Evolutionary conservation across 805 yeast genomes (phyloP), one percentile per base, ranked within the genome.

Genomic region (Saturnispora ahearnii): DNA sequence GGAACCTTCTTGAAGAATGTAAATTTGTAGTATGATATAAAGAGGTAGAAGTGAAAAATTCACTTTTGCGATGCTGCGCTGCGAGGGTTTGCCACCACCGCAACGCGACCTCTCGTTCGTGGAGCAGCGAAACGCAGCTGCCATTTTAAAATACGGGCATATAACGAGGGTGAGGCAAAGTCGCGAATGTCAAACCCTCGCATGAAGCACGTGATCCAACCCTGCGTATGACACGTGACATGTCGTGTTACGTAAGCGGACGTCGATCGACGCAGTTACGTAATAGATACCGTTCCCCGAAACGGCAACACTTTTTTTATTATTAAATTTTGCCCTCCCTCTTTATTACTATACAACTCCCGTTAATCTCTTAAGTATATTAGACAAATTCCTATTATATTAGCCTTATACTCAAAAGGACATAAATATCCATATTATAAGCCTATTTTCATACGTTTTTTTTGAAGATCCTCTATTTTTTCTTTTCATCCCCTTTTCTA

Each of bases 151-250:
- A 4, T 15, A 8, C 22, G 29, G 21, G 30, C 22, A 18, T 18
- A 44, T 22, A 44, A 31, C 29, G 29, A 26, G 11, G n/a, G 18
- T 18, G 18, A 12, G 3, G 10, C 6, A 12, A 13, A 13, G 11
- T 9, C 10, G 11, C 13, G 13, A 8, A 11, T 4, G 1, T 22
- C 29, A 10, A 38, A 38, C 48, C 48, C 48, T 45, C 0, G 0
- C 36, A 5, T 18, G 11, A 45, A 36, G 48, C 48, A 45, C 48
- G 48, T 45, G 48, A 45, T 43, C 18, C n/a, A 11, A 18, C 33
- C 33, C 24, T 22, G 24, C 18, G 12, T 8, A 24, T 6, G 6
- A 22, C 30, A 22, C 5, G n/a, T 31, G 29, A 43, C 37, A 21
- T 43, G 37, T 31, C 12, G 3, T 6, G 6, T 41, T 11, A 26